These are phyloP conservation scores for Limnanthes douglasii DNA, from an alignment of 345 rosid species.

Conservation along the genomic window DNA sequence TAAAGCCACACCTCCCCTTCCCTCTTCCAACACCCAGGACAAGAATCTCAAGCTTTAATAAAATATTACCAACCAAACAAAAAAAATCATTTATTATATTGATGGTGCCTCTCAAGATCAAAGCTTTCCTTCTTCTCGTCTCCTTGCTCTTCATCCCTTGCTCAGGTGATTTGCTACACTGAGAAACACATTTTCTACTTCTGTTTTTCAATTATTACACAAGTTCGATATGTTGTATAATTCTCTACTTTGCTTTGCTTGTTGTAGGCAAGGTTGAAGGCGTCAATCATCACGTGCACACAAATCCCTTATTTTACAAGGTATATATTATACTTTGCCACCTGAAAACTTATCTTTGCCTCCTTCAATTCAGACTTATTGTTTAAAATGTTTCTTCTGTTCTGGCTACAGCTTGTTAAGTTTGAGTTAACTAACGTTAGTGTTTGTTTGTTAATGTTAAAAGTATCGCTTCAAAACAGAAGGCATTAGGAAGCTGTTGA, in stretches of 20 bases:
- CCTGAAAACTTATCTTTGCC: background rate
- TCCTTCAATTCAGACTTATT: background rate
- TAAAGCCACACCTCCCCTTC: conserved; percentile 13
- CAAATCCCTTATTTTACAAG: conserved; percentile 14
- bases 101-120: conserved; percentile 37
- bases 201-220: background rate
- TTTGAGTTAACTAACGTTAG: no score
- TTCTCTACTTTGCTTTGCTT: conserved; percentile 1
- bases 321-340: conserved; percentile 7
- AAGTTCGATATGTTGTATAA: background rate
- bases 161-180: conserved; percentile 16
- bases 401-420: background rate
- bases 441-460: conserved; percentile 3
- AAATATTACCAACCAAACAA: no score
- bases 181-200: conserved; percentile 7
- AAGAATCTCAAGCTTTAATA: no score
- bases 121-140: conserved; percentile 21
- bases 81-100: no score
- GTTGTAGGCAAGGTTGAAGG: conserved; percentile 20
- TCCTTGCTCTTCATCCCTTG: conserved; percentile 19
- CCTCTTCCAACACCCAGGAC: no score
- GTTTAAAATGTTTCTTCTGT: background rate
- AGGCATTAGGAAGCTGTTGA: conserved; percentile 40
- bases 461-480: conserved; percentile 5
- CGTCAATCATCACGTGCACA: conserved; percentile 17